Evolutionary conservation across 345 rosid genomes (phyloP).

Genomic region (Diplotaxis tenuifolia): DNA sequence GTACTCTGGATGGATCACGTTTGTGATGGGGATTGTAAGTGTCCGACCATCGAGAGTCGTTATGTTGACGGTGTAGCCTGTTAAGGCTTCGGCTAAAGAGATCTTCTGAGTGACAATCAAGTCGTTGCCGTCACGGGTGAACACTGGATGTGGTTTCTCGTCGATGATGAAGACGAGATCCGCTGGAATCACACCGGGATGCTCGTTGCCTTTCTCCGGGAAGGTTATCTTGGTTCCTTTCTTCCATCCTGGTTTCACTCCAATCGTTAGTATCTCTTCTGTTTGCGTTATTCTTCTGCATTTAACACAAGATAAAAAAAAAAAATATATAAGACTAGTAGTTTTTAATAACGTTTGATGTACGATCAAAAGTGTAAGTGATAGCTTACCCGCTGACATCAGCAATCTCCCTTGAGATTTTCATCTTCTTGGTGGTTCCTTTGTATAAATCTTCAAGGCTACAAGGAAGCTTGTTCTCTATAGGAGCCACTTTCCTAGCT

Average conservation of each 20-base stretch:
- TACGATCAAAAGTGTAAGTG: neutral
- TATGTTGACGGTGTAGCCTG: constrained; percentile 50
- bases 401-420: constrained; percentile 53
- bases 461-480: constrained; percentile 53
- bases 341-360: neutral
- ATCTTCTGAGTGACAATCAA: constrained; percentile 45
- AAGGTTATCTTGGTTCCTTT: constrained; percentile 58
- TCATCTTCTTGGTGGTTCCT: constrained; percentile 66
- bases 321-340: no score
- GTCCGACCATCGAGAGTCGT: constrained; percentile 58
- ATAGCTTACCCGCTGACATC: constrained; percentile 52
- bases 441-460: constrained; percentile 62
- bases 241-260: constrained; percentile 58
- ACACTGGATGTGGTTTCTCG: constrained; percentile 60
- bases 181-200: constrained; percentile 44
- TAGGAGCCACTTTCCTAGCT: constrained; percentile 51
- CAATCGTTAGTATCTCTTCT: constrained; percentile 48
- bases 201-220: constrained; percentile 51
- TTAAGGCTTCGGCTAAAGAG: constrained; percentile 57
- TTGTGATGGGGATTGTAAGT: constrained; percentile 45
- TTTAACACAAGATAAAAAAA: neutral
- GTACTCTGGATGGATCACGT: constrained; percentile 51
- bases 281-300: constrained; percentile 41
- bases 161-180: constrained; percentile 57
- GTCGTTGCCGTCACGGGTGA: constrained; percentile 60